phyloP scores from a whole-genome alignment of 1,284 basidiomycete species.

The Puccinia polysora region DNA sequence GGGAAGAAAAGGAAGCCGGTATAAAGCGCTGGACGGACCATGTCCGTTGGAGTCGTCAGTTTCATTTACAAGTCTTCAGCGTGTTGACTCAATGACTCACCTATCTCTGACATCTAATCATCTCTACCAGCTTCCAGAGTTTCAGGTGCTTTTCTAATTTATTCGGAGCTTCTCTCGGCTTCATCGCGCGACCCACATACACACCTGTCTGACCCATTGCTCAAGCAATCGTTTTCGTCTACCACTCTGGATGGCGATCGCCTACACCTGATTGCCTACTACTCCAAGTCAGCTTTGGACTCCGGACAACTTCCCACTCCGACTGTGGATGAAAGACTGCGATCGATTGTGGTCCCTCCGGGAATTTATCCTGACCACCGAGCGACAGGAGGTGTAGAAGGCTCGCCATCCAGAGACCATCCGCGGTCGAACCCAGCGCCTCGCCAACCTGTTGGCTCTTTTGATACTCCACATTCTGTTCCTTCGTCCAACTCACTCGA shows the following conservation, averaged over 20 bases:
- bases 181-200: conserved; percentile 31
- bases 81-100: neutral
- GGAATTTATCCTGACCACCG: conserved; percentile 44
- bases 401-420: conserved; percentile 24
- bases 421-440: conserved; percentile 24
- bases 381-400: conserved; percentile 34
- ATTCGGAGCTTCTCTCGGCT: conserved; percentile 47
- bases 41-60: conserved; percentile 50
- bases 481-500: conserved; percentile 37
- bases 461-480: conserved; percentile 14
- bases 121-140: conserved; percentile 48
- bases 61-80: neutral
- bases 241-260: conserved; percentile 46
- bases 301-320: conserved; percentile 44
- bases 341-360: conserved; percentile 45
- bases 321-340: conserved; percentile 45
- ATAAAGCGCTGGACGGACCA: conserved; percentile 50
- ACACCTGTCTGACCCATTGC: conserved; percentile 45
- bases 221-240: conserved; percentile 49
- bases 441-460: conserved; percentile 16
- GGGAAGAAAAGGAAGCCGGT: conserved; percentile 50
- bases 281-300: conserved; percentile 43
- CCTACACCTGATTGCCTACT: conserved; percentile 50
- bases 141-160: conserved; percentile 50
- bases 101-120: neutral